These are phyloP conservation scores for Microcos paniculata DNA, from an alignment of 345 rosid species.

Conservation along the genomic window DNA sequence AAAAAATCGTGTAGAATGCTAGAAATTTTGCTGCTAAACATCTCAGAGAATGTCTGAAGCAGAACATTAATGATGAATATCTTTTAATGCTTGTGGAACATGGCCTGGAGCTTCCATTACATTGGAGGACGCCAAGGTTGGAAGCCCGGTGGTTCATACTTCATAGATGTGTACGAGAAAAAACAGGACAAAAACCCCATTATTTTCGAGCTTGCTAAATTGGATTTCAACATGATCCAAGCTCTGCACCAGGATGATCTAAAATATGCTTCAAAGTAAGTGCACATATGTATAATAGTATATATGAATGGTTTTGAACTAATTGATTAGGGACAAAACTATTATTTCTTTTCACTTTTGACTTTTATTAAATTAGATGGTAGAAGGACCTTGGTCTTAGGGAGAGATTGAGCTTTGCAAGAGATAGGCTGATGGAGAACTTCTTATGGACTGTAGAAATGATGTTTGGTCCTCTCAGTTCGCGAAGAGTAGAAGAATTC, in stretches of 20 bases:
- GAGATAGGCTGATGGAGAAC: slow-evolving; percentile 37
- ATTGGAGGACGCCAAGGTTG: slow-evolving; percentile 32
- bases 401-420: slow-evolving; percentile 32
- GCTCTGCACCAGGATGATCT: slow-evolving; percentile 36
- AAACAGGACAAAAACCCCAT: slow-evolving; percentile 15
- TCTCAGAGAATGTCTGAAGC: slow-evolving; percentile 22
- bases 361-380: slow-evolving; percentile 28
- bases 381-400: slow-evolving; percentile 34
- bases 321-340: neutral
- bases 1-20: slow-evolving; percentile 29
- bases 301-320: no score
- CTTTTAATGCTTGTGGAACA: slow-evolving; percentile 23
- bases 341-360: neutral
- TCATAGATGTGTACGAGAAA: slow-evolving; percentile 29
- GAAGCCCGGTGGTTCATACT: slow-evolving; percentile 44
- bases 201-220: slow-evolving; percentile 33
- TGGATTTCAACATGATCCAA: slow-evolving; percentile 37
- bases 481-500: slow-evolving; percentile 26
- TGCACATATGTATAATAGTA: no score
- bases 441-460: slow-evolving; percentile 34
- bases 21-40: slow-evolving; percentile 17
- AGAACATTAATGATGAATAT: neutral
- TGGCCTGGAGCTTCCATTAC: slow-evolving; percentile 40
- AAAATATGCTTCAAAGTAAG: slow-evolving; percentile 28
- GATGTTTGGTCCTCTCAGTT: slow-evolving; percentile 25